These are phyloP conservation scores for Darksidea phi DNA, from an alignment of 495 filamentous ascomycete species.

Conservation along the genomic window DNA sequence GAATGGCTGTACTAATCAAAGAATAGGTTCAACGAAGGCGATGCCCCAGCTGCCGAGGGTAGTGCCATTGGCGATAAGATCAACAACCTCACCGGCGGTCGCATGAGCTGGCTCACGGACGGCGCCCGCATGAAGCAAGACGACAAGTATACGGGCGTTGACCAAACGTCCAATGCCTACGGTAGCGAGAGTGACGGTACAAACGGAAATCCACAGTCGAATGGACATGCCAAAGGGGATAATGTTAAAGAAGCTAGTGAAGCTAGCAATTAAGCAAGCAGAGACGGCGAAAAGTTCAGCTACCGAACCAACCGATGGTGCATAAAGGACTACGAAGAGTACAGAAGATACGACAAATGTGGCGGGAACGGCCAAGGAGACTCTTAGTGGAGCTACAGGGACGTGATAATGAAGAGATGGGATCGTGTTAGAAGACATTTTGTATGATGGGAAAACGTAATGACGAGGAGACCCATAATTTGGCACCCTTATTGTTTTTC, in stretches of 20 bases:
- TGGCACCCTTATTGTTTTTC: too few species aligned
- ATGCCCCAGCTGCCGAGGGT: constrained; percentile 32
- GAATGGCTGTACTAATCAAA: too few species aligned
- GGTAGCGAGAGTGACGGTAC: constrained; percentile 3
- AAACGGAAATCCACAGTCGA: neutral
- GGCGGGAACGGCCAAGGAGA: constrained; percentile 16
- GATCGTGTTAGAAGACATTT: neutral
- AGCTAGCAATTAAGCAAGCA: neutral
- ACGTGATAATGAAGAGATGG: neutral
- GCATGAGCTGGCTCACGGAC: constrained; percentile 42
- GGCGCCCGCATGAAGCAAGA: constrained; percentile 22
- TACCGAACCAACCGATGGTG: constrained; percentile 11
- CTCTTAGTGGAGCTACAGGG: constrained; percentile 16
- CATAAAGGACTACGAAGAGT: constrained; percentile 7
- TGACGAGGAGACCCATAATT: too few species aligned
- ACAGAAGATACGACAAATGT: constrained; percentile 6
- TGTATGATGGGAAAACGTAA: too few species aligned
- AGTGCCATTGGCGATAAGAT: constrained; percentile 42
- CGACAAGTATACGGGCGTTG: neutral
- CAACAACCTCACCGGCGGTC: constrained; percentile 42
- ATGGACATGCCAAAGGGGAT: neutral
- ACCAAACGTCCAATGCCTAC: constrained; percentile 13
- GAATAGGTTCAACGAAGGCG: constrained; percentile 39
- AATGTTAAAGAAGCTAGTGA: neutral
- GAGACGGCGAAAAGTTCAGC: constrained; percentile 1